A percentile compares a stretch with the other conserved stretches of the same genome.
Evolutionary conservation across 2,329 filamentous ascomycete species (phyloP).

Genomic region (Xenoacremonium recifei): DNA sequence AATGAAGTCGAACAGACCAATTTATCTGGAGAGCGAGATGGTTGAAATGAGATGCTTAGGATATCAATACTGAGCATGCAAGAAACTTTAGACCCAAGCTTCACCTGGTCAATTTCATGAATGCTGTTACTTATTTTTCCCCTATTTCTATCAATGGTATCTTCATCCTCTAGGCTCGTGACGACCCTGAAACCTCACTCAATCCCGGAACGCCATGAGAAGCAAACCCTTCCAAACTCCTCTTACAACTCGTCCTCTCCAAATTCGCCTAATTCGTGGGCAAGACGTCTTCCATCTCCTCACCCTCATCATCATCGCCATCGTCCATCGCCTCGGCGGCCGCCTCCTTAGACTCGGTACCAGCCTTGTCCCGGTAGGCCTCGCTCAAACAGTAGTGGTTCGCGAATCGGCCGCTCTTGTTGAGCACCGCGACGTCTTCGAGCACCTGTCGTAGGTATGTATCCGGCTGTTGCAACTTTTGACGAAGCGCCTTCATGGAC

Average conservation of each 20-base stretch:
- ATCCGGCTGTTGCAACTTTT: constrained; percentile 80
- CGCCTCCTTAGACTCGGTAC: constrained; percentile 48
- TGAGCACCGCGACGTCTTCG: constrained; percentile 77
- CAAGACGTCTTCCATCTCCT: constrained; percentile 79
- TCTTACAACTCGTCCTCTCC: constrained; percentile 2
- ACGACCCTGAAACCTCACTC: not conserved
- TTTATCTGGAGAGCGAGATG: no score
- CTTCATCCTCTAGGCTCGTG: no score
- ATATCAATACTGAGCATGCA: no score
- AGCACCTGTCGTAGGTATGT: constrained; percentile 86
- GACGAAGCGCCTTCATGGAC: constrained; percentile 85
- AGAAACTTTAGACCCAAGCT: no score
- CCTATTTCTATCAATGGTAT: no score
- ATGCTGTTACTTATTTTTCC: no score
- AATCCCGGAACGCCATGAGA: not conserved
- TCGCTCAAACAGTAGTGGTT: constrained; percentile 84
- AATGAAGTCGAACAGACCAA: no score
- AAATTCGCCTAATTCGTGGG: constrained; percentile 23
- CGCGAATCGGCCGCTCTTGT: constrained; percentile 80
- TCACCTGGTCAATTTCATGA: no score
- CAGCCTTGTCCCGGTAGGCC: constrained; percentile 37
- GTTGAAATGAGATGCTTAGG: no score
- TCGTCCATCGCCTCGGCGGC: constrained; percentile 57
- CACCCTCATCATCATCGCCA: constrained; percentile 65
- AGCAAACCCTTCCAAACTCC: not conserved